These are phyloP conservation scores for Xylariaceae sp. DNA, from an alignment of 2,329 filamentous ascomycete genomes.

Conservation along the genomic window DNA sequence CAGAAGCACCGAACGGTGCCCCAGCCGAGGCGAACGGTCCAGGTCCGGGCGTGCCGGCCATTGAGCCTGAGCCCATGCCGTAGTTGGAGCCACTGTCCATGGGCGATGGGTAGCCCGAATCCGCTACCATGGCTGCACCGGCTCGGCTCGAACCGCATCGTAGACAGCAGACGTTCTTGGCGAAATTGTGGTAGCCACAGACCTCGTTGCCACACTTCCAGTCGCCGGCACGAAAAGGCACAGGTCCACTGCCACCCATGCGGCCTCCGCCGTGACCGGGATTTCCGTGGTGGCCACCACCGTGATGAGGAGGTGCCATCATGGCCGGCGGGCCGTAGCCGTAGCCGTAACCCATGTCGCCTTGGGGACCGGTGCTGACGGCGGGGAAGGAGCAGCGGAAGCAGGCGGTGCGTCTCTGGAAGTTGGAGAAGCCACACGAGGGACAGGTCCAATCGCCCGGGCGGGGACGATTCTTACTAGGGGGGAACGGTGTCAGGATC, in stretches of 20 bases:
- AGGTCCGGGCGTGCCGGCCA: conserved; percentile 76
- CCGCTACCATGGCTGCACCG: conserved; percentile 88
- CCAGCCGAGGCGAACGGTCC: conserved; percentile 69
- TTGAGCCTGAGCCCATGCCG: conserved; percentile 81
- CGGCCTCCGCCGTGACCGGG: conserved; percentile 60
- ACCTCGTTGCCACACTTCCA: conserved; percentile 99
- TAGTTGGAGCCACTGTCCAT: conserved; percentile 85
- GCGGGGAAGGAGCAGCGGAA: conserved; percentile 99
- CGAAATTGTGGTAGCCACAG: conserved; percentile 98
- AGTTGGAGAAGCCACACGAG: conserved; percentile 98
- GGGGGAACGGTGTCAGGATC: conserved; percentile 94
- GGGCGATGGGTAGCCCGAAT: conserved; percentile 84
- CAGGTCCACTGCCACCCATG: conserved; percentile 78
- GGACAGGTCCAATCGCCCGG: conserved; percentile 99
- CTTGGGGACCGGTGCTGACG: conserved; percentile 70
- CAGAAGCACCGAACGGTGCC: conserved; percentile 62
- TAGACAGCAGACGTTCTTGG: conserved; percentile 97
- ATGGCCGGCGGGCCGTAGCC: conserved; percentile 69
- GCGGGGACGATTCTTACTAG: conserved; percentile 95
- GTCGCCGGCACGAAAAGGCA: conserved; percentile 96
- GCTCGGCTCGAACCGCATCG: conserved; percentile 93
- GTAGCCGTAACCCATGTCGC: conserved; percentile 51
- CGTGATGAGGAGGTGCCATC: conserved; percentile 75
- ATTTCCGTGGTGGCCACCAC: conserved; percentile 47
- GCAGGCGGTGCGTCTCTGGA: conserved; percentile 95